A percentile compares a stretch with the other conserved stretches of the same genome.
phyloP scores from a whole-genome alignment of 192 early-diverging fungal genomes.

The Tieghemiomyces parasiticus region DNA sequence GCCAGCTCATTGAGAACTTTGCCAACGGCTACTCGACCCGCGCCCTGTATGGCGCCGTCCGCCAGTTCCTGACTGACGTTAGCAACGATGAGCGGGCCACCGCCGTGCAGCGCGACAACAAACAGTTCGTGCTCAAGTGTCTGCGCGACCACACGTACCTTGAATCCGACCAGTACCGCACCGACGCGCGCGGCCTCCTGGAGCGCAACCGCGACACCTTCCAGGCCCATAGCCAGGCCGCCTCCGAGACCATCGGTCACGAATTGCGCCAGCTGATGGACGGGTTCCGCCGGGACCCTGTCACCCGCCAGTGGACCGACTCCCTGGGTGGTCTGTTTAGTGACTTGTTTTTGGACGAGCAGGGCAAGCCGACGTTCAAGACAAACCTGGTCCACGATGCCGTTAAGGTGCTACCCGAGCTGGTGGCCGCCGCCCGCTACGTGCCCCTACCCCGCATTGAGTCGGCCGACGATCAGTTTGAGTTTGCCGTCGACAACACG shows the following conservation, averaged over 20 bases:
- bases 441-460: slow-evolving; percentile 34
- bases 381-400: slow-evolving; percentile 32
- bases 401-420: slow-evolving; percentile 21
- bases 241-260: slow-evolving; percentile 17
- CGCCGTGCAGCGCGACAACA: slow-evolving; percentile 17
- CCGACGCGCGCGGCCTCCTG: slow-evolving; percentile 18
- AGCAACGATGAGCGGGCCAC: slow-evolving; percentile 22
- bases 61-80: slow-evolving; percentile 18
- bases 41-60: slow-evolving; percentile 20
- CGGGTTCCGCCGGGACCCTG: slow-evolving; percentile 21
- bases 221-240: slow-evolving; percentile 18
- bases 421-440: slow-evolving; percentile 30
- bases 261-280: slow-evolving; percentile 16
- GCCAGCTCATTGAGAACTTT: slow-evolving; percentile 36
- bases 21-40: slow-evolving; percentile 29
- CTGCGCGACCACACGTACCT: slow-evolving; percentile 24
- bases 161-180: slow-evolving; percentile 15
- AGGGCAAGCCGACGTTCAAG: slow-evolving; percentile 31
- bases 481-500: slow-evolving; percentile 21
- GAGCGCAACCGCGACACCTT: slow-evolving; percentile 18
- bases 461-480: slow-evolving; percentile 20
- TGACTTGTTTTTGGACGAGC: slow-evolving; percentile 34
- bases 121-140: slow-evolving; percentile 18
- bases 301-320: slow-evolving; percentile 17
- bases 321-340: slow-evolving; percentile 21